Base-by-base conservation (phyloP, 2,329 filamentous ascomycete genomes). In the Pleomassaria siparia region DNA sequence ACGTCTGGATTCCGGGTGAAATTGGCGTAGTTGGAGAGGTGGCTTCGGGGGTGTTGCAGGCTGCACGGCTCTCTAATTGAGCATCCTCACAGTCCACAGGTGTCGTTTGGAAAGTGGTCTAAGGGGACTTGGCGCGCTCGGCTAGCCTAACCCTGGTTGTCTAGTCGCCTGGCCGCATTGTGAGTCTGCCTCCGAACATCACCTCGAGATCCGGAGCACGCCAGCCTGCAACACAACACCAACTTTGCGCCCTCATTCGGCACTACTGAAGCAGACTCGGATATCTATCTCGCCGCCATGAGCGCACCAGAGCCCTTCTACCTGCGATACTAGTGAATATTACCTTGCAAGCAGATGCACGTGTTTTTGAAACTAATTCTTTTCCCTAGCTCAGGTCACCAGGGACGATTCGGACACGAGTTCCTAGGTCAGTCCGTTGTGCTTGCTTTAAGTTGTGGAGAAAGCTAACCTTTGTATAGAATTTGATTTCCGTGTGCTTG, bases 371-470 rank as follows among this genome's bases (percentile, higher is more conserved):
- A 37, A 41, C 57, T 67, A 40, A 58, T 45, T 40, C 49, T 48
- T 41, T 43, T 47, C 64, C 64, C 62, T 69, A 97, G 92, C 80
- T 97, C 94, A 60, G 94, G 94, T 64, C 94, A 99, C 74, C 94
- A 91, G 73, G 94, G 94, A 66, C 88, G 92, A 57, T 96, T 97
- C 73, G 94, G 94, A 55, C 94, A 99, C 76, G 94, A 99, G 74
- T 99, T 99, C 69, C 79, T 99, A 64, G 94, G 92, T 96, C 72
- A 20, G 28, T 29, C 10, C 12, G 7, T 13, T 33, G 20, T 35
- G 4, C n/a, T 11, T 30, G 13, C 13, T 22, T 24, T n/a, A 18
- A 30, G n/a, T 6, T 46, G 21, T 16, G 21, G 13, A 11, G 21
- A 3, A 16, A 15, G 33, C 58, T 64, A 24, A 65, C 16, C 22